Evolutionary conservation across 2,329 filamentous ascomycete species (phyloP), one percentile per base, ranked within the genome.

Genomic region (Colletotrichum orbiculare): DNA sequence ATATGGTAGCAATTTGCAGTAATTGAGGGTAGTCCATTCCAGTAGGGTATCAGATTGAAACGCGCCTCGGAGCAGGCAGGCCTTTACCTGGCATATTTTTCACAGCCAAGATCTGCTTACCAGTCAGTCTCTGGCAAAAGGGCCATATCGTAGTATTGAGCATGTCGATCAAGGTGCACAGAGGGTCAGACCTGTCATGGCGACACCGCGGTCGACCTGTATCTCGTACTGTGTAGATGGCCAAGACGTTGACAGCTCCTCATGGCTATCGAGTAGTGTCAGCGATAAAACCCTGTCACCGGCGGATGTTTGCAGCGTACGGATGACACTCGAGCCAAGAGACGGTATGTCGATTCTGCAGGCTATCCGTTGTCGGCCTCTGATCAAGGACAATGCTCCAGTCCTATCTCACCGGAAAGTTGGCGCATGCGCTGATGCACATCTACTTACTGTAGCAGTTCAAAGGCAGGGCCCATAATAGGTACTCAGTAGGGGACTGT

Each of bases 41-140:
- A 57, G 35, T 34, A 41, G 47, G 35, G 58, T 62, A 33, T 53
- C 52, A 53, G 33, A 38, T 45, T 63, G 58, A 65, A 62, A 65
- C 63, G 58, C 52, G 35, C 12, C n/a, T 6, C 43, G 11, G 37
- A 12, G 52, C 41, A 33, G 35, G 39, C 52, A 55, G 45, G 35
- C 34, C 25, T 45, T 33, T n/a, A 10, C 37, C 34, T 33, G 34
- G 12, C 13, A 17, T 34, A 37, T 47, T 39, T n/a, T 39, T 42
- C 43, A 25, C 37, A 38, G 52, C 52, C 58, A 53, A 38, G 41
- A 48, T 10, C 25, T 39, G 9, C 47, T 62, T 47, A 35, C 46
- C 46, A 56, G 37, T 33, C 33, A 11, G 38, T 62, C 58, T 62
- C 47, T 25, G 25, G 25, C 25, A 25, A 25, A 25, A 25, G 4